These are phyloP conservation scores for Rossbeevera mucosa DNA, from an alignment of 768 basidiomycete species.

Conservation along the genomic window DNA sequence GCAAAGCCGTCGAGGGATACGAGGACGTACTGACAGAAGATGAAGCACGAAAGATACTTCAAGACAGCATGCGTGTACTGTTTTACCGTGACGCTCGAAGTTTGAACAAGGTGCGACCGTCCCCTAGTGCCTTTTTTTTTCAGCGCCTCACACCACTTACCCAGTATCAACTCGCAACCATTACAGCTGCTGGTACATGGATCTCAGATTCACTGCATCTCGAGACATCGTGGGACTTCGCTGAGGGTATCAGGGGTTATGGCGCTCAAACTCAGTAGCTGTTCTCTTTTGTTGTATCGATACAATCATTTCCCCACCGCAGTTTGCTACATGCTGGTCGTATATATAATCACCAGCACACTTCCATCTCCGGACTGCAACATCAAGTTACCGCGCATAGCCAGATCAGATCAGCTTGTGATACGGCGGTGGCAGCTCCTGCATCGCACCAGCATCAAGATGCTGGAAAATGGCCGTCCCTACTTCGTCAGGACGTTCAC, in stretches of 20 bases:
- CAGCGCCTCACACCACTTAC: background rate
- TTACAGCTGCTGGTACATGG: conserved; percentile 68
- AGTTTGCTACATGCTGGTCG: too few relatives aligned
- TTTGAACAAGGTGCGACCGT: conserved; percentile 76
- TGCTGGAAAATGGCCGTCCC: conserved; percentile 13
- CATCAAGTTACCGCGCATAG: background rate
- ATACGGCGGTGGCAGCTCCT: conserved; percentile 28
- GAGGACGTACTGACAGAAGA: conserved; percentile 73
- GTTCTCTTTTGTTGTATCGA: too few relatives aligned
- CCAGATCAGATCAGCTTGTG: conserved; percentile 8
- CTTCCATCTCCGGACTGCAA: background rate
- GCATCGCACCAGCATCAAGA: conserved; percentile 13
- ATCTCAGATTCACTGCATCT: conserved; percentile 77
- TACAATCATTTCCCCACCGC: too few relatives aligned
- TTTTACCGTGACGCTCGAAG: conserved; percentile 96
- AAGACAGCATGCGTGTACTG: conserved; percentile 86
- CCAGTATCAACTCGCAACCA: conserved; percentile 92
- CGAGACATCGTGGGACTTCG: conserved; percentile 86
- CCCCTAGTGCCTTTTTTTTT: background rate
- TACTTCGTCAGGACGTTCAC: background rate
- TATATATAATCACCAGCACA: background rate
- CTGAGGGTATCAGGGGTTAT: conserved; percentile 88
- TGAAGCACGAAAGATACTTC: conserved; percentile 72
- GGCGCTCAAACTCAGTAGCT: conserved; percentile 53
- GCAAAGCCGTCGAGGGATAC: conserved; percentile 83